Percentiles rank a stretch among this genome's conserved stretches.
Conservation (phyloP, 805 yeast species). For the Candida chilensis region DNA sequence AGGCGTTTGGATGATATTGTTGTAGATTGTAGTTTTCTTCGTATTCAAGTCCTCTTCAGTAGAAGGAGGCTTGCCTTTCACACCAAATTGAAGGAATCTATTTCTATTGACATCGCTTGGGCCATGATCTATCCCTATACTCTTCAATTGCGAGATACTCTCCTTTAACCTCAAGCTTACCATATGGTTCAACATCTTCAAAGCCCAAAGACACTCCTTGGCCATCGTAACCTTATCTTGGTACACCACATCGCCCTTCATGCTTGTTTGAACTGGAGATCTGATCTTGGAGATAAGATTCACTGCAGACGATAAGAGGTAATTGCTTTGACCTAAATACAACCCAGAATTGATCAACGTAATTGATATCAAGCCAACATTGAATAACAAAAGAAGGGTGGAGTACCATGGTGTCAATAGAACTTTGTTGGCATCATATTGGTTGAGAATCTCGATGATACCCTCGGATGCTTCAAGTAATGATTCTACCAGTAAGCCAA, state of each 20-base stretch:
- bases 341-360: constrained; percentile 35
- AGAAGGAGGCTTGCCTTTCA: constrained; percentile 2
- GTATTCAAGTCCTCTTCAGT: not conserved
- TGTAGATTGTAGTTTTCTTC: not conserved
- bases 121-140: constrained; percentile 45
- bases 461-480: constrained; percentile 20
- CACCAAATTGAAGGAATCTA: constrained; percentile 38
- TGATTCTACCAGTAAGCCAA: constrained; percentile 18
- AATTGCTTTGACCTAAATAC: constrained; percentile 4
- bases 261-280: constrained; percentile 12
- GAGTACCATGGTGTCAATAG: constrained; percentile 45
- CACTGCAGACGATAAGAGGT: constrained; percentile 15
- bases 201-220: constrained; percentile 53
- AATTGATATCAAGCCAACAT: constrained; percentile 30
- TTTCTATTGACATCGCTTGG: constrained; percentile 38
- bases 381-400: constrained; percentile 31
- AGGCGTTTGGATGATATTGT: too few species aligned
- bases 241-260: constrained; percentile 1
- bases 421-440: constrained; percentile 15
- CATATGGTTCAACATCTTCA: constrained; percentile 46
- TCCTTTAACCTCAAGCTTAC: constrained; percentile 33
- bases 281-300: constrained; percentile 18
- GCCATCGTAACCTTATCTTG: constrained; percentile 28
- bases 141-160: constrained; percentile 22
- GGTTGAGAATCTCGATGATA: constrained; percentile 16